Evolutionary conservation across 2,329 filamentous ascomycete genomes (phyloP).

Genomic region (Dothideomycetes sp.): DNA sequence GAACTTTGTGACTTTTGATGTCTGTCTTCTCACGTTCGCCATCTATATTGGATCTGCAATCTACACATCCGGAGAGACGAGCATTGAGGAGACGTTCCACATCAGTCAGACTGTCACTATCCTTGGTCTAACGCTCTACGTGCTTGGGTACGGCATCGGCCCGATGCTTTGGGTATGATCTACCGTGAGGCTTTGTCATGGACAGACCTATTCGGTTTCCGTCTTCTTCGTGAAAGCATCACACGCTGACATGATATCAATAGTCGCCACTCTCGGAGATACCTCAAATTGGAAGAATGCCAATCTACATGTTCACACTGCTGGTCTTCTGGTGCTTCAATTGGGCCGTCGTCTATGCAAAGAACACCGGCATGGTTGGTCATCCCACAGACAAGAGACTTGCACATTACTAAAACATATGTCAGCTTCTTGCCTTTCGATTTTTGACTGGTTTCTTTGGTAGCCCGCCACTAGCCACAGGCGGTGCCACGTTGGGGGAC

Average conservation of each 20-base stretch:
- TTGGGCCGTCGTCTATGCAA: conserved; percentile 24
- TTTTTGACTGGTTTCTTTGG: conserved; percentile 43
- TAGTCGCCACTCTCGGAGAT: conserved; percentile 38
- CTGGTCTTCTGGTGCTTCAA: conserved; percentile 39
- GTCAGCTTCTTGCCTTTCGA: conserved; percentile 35
- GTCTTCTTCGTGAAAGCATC: no score
- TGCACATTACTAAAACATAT: neutral
- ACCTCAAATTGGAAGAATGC: conserved; percentile 37
- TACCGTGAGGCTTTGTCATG: neutral
- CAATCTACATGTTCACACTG: conserved; percentile 38
- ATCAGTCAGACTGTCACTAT: conserved; percentile 34
- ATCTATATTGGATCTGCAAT: conserved; percentile 43
- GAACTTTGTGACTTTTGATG: conserved; percentile 32
- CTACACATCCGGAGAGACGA: conserved; percentile 34
- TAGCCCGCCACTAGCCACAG: conserved; percentile 33
- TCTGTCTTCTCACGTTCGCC: conserved; percentile 38
- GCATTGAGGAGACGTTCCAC: conserved; percentile 32
- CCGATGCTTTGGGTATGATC: conserved; percentile 28
- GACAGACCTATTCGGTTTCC: neutral
- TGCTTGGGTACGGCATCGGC: conserved; percentile 39
- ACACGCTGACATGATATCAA: neutral
- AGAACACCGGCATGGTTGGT: conserved; percentile 36
- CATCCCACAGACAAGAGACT: neutral
- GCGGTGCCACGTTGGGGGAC: conserved; percentile 33
- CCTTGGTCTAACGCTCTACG: conserved; percentile 40